Percentiles rank a stretch among this genome's conserved stretches.
Conservation (phyloP, 2,329 filamentous ascomycete genomes). For the Pyrenochaeta sp. region DNA sequence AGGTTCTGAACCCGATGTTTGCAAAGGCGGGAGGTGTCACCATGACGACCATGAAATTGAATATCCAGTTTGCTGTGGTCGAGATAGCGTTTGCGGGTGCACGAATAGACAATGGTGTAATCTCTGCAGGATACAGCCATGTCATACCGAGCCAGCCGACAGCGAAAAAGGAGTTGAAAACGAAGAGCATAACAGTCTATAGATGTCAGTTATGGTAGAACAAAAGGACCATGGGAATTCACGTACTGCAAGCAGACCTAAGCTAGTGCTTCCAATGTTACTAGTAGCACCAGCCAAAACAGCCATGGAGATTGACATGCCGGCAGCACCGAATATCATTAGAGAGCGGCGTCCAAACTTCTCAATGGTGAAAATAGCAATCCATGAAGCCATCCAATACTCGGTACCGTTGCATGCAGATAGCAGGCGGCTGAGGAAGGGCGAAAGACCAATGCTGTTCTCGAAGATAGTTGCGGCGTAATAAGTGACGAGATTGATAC, state of each 20-base stretch:
- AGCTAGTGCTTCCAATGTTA: conserved; percentile 28
- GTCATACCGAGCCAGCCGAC: conserved; percentile 78
- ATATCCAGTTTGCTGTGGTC: conserved; percentile 69
- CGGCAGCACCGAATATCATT: conserved; percentile 50
- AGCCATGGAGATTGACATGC: conserved; percentile 47
- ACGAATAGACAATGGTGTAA: conserved; percentile 87
- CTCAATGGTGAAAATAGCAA: conserved; percentile 53
- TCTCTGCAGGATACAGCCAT: conserved; percentile 74
- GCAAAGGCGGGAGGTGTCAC: conserved; percentile 69
- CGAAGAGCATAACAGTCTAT: conserved; percentile 81
- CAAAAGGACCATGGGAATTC: neutral
- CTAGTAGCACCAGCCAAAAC: conserved; percentile 46
- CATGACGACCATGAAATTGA: conserved; percentile 71
- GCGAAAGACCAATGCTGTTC: conserved; percentile 50
- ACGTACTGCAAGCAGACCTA: conserved; percentile 61
- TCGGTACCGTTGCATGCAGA: conserved; percentile 55
- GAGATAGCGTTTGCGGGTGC: conserved; percentile 87
- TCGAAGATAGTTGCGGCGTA: conserved; percentile 55
- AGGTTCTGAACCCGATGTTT: conserved; percentile 64
- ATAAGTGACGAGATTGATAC: conserved; percentile 53
- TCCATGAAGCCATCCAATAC: conserved; percentile 53
- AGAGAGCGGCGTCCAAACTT: conserved; percentile 48
- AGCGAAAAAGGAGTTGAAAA: conserved; percentile 94
- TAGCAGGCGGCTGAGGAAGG: conserved; percentile 45
- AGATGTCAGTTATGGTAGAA: conserved; percentile 18